Evolutionary conservation across 73 alveolate genomes (phyloP).

Genomic region (Breviolum minutum): DNA sequence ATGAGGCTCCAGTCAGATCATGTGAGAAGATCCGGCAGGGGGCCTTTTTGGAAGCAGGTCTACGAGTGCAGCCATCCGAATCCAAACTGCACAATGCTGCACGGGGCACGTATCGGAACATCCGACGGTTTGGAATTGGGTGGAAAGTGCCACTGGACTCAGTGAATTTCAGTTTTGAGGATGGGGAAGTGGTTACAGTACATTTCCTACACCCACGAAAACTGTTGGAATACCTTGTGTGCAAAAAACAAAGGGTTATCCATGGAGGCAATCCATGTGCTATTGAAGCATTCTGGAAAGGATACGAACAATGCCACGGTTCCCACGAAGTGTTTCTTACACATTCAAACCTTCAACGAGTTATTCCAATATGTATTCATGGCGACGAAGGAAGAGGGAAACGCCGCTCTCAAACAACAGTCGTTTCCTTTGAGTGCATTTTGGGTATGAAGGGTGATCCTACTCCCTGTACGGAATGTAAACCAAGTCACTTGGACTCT

Average conservation of each 20-base stretch:
- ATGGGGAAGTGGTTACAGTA: neutral
- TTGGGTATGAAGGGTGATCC: neutral
- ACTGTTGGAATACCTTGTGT: neutral
- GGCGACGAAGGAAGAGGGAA: conserved; percentile 2
- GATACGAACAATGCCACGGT: neutral
- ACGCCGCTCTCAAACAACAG: neutral
- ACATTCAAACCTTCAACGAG: neutral
- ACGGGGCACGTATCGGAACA: neutral
- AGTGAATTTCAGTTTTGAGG: neutral
- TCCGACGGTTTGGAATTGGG: neutral
- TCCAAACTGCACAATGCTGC: neutral
- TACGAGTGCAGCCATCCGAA: neutral
- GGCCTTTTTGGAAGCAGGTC: neutral
- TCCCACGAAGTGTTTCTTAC: neutral
- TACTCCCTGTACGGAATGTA: neutral
- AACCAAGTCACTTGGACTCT: neutral
- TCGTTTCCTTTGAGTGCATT: neutral
- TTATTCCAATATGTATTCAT: neutral
- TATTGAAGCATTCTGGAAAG: neutral
- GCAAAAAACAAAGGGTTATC: neutral
- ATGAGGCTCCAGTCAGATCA: neutral
- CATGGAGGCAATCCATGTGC: neutral
- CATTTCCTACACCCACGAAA: neutral
- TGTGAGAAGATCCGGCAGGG: neutral
- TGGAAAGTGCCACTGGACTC: neutral